A percentile compares a stretch with the other conserved stretches of the same genome.
Evolutionary conservation across 2,329 filamentous ascomycete genomes (phyloP).

Genomic region (Talaromyces sp.): DNA sequence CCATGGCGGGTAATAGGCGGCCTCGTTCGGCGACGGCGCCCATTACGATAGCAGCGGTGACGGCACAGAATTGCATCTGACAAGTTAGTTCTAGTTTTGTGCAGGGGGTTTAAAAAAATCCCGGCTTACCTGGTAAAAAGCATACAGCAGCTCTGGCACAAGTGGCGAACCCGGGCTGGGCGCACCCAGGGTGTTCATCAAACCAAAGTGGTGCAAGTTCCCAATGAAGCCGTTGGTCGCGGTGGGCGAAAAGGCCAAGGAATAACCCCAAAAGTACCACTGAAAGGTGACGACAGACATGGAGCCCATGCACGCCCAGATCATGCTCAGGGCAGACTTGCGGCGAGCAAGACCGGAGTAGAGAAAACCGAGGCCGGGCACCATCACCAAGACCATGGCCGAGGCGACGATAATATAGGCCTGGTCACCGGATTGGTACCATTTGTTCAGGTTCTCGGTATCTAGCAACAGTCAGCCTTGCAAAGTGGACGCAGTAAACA

Average conservation of each 20-base stretch:
- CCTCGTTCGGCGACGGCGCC: constrained; percentile 92
- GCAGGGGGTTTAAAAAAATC: background rate
- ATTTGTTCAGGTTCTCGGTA: constrained; percentile 87
- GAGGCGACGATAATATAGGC: constrained; percentile 86
- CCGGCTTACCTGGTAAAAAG: constrained; percentile 74
- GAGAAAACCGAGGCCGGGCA: constrained; percentile 92
- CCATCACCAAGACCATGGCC: constrained; percentile 94
- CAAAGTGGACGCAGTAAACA: background rate
- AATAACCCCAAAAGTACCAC: constrained; percentile 99
- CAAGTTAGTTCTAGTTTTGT: background rate
- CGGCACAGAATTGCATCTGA: constrained; percentile 94
- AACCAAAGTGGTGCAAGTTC: constrained; percentile 79
- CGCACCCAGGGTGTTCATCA: constrained; percentile 73
- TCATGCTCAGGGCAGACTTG: constrained; percentile 94
- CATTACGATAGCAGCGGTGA: constrained; percentile 85
- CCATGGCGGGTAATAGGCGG: constrained; percentile 85
- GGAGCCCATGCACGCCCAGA: constrained; percentile 95
- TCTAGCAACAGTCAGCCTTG: constrained; percentile 44
- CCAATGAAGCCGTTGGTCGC: constrained; percentile 89
- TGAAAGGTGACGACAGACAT: constrained; percentile 90
- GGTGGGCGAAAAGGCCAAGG: constrained; percentile 78
- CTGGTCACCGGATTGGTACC: constrained; percentile 86
- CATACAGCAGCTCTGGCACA: constrained; percentile 83
- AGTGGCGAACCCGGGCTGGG: constrained; percentile 87
- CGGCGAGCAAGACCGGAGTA: constrained; percentile 96